Base-by-base conservation (phyloP, 495 filamentous ascomycete genomes). In the Tuber aestivum region DNA sequence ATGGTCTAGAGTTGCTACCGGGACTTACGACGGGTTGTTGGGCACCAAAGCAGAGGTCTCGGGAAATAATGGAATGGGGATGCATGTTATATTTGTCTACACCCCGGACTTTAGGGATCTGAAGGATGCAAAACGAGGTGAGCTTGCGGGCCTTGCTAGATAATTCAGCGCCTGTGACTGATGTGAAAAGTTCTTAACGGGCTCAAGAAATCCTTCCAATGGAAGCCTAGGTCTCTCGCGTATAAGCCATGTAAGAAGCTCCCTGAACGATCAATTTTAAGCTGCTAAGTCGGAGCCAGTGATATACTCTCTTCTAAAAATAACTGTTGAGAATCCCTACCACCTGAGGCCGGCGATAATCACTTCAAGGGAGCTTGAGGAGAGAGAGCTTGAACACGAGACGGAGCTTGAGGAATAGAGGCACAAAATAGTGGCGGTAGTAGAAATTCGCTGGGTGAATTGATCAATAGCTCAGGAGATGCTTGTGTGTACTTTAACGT, bases 41-140 rank as follows among this genome's bases (percentile, higher is more conserved):
- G 92, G 93, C 0, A 86, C 88, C 38, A 85, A 76, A 16, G 91
- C 92, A 8, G 96, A 95, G 82, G 91, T 94, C 18, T 89, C 89
- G 2, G 87, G 90, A 72, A 87, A 89, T 77, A 82, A 85, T 48
- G 78, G 74, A 61, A 75, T 68, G 27, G 72, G 79, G 40, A 84
- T 42, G 23, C 74, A 69, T 7, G 82, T 95, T 75, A 89, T 96
- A 48, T 93, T 90, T 73, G 85, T 96, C 3, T 97, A 95, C 83
- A 95, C 93, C 37, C 83, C 84, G 68, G 89, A 97, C 82, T 94
- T 91, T 82, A 84, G 83, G 44, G 92, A 96, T 78, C 84, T 82
- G 68, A 84, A 86, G 32, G 93, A 95, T 82, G 88, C 94, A 35
- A 88, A 85, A 74, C 86, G 92, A 56, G 91, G 95, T 23, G 77